These are phyloP conservation scores for Chalciporus chontae DNA, from an alignment of 768 basidiomycete genomes.

Conservation along the genomic window DNA sequence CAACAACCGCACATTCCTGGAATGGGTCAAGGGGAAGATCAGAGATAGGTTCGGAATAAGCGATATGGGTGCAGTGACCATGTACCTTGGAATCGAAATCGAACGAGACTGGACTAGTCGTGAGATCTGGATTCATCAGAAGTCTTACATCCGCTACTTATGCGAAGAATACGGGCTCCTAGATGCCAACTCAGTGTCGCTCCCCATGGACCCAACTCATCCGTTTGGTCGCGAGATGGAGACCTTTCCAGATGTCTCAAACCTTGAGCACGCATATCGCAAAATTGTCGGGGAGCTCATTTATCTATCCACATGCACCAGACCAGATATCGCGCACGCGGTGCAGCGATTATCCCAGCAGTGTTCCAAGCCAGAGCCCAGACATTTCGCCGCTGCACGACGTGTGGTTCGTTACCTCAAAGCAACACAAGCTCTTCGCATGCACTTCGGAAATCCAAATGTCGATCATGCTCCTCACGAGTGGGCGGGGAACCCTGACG, in stretches of 20 bases:
- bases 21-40: slow-evolving; percentile 3
- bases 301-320: slow-evolving; percentile 27
- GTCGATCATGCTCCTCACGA: slow-evolving; percentile 3
- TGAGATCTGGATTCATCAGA: slow-evolving; percentile 1
- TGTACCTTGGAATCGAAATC: not conserved
- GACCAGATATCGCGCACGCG: slow-evolving; percentile 34
- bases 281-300: slow-evolving; percentile 4
- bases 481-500: slow-evolving; percentile 20
- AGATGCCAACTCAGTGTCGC: not conserved
- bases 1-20: not conserved
- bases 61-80: not conserved
- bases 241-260: not conserved
- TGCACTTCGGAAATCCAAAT: not conserved
- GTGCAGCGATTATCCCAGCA: slow-evolving; percentile 30
- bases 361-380: slow-evolving; percentile 21
- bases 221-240: not conserved
- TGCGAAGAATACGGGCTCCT: not conserved
- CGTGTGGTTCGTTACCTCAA: slow-evolving; percentile 23
- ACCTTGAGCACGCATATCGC: not conserved
- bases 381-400: slow-evolving; percentile 11
- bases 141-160: not conserved
- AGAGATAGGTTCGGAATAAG: not conserved
- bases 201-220: not conserved
- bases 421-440: slow-evolving; percentile 2
- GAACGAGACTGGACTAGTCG: not conserved